Percentiles rank a stretch among this genome's conserved stretches.
Evolutionary conservation across 768 basidiomycete species (phyloP).

Genomic region (Sarcodon aspratus): DNA sequence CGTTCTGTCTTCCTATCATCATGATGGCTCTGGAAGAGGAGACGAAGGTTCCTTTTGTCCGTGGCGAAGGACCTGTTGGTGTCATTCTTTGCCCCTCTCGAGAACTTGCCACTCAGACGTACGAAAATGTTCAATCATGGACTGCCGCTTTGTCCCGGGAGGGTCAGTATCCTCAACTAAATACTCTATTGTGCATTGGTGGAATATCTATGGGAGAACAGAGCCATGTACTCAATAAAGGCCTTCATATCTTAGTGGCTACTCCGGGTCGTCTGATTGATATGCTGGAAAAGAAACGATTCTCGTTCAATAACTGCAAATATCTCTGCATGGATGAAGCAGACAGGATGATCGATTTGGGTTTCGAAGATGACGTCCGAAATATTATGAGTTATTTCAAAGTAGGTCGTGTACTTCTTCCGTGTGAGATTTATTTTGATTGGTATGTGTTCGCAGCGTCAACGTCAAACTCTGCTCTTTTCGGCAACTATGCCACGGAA

Average conservation of each 20-base stretch:
- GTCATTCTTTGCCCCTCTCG: conserved; percentile 94
- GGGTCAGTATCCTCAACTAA: conserved; percentile 73
- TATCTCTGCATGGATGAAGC: conserved; percentile 99
- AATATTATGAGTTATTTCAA: conserved; percentile 99
- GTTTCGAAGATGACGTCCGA: conserved; percentile 97
- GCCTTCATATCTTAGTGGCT: conserved; percentile 91
- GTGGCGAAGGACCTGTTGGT: conserved; percentile 96
- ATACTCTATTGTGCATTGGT: conserved; percentile 88
- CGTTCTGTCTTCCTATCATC: conserved; percentile 94
- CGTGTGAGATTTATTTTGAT: neutral
- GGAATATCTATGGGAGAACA: conserved; percentile 99
- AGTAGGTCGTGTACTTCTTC: conserved; percentile 29
- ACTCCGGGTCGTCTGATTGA: conserved; percentile 96
- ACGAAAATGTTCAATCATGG: conserved; percentile 88
- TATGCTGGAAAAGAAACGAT: conserved; percentile 92
- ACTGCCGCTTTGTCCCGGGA: conserved; percentile 71
- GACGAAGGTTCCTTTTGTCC: conserved; percentile 74
- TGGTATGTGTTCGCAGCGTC: conserved; percentile 41
- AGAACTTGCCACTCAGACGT: conserved; percentile 94
- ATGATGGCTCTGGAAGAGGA: conserved; percentile 97
- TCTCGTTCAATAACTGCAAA: conserved; percentile 91
- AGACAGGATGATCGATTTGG: conserved; percentile 97
- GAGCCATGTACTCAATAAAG: conserved; percentile 80
- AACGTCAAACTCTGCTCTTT: conserved; percentile 94
- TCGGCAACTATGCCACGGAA: conserved; percentile 99